These are phyloP conservation scores for Isatis lusitanica DNA, from an alignment of 441 rosid genomes.

Conservation along the genomic window DNA sequence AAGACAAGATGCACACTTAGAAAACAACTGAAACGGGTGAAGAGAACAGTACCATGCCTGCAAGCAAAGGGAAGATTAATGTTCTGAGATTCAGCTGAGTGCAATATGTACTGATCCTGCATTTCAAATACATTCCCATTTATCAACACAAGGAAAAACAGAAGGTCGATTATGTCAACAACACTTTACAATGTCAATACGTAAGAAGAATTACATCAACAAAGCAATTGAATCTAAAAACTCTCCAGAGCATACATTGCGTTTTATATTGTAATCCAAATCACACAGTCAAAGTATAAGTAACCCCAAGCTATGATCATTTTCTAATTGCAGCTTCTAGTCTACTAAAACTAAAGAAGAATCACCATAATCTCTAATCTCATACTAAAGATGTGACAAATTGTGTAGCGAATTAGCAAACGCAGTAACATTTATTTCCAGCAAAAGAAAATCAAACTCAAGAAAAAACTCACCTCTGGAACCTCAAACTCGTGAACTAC, in stretches of 20 bases:
- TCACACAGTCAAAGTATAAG: not conserved
- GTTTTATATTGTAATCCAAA: not conserved
- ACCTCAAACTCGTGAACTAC: conserved; percentile 74
- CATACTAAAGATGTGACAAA: not conserved
- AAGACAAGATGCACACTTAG: not conserved
- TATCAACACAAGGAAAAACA: not conserved
- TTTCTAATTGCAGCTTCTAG: not conserved
- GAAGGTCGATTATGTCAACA: not conserved
- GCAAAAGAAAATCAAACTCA: not conserved
- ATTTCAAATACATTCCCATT: conserved; percentile 26
- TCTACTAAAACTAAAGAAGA: not conserved
- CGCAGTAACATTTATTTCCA: not conserved
- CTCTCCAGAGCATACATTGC: not conserved
- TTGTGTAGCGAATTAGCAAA: not conserved
- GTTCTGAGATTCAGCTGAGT: conserved; percentile 85
- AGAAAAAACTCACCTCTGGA: conserved; percentile 56
- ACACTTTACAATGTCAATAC: not conserved
- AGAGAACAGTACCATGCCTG: conserved; percentile 79
- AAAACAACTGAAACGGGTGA: not conserved
- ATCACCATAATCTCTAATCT: not conserved
- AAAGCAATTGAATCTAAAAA: not conserved
- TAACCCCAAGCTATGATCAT: not conserved
- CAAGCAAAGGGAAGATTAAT: conserved; percentile 88
- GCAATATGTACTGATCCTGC: conserved; percentile 91
- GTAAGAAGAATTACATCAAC: not conserved